Conservation (phyloP, 2,329 filamentous ascomycete genomes). For the Ceratocystis ficicola region DNA sequence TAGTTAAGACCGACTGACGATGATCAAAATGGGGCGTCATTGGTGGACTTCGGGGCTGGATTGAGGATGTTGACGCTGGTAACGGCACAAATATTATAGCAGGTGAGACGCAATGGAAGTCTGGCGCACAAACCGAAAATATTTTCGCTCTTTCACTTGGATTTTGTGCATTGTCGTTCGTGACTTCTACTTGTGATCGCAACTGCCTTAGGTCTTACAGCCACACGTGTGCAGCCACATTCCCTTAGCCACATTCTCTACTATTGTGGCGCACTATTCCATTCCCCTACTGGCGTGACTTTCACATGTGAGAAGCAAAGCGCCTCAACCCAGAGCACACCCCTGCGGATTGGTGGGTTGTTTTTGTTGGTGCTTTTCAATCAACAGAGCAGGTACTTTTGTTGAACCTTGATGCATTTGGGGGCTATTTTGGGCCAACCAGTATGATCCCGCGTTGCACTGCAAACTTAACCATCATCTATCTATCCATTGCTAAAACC, state of each 20-base stretch:
- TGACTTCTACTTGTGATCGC: not conserved
- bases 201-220: constrained; percentile 1
- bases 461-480: not conserved
- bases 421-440: not conserved
- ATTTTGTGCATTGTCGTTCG: not conserved
- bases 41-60: not conserved
- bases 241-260: not conserved
- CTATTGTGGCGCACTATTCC: not conserved
- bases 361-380: not conserved
- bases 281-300: not conserved
- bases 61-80: not conserved
- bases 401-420: not conserved
- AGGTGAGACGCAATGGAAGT: too few relatives aligned
- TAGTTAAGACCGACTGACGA: not conserved
- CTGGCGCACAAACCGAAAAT: not conserved
- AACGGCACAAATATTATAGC: not conserved
- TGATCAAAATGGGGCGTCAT: not conserved
- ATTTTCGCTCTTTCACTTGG: not conserved
- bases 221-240: constrained; percentile 15
- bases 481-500: not conserved
- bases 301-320: not conserved
- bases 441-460: not conserved
- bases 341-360: not conserved
- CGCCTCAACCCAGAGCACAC: not conserved
- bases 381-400: not conserved